Evolutionary conservation across 1,284 basidiomycete species (phyloP).

Genomic region (Serendipita sp.): DNA sequence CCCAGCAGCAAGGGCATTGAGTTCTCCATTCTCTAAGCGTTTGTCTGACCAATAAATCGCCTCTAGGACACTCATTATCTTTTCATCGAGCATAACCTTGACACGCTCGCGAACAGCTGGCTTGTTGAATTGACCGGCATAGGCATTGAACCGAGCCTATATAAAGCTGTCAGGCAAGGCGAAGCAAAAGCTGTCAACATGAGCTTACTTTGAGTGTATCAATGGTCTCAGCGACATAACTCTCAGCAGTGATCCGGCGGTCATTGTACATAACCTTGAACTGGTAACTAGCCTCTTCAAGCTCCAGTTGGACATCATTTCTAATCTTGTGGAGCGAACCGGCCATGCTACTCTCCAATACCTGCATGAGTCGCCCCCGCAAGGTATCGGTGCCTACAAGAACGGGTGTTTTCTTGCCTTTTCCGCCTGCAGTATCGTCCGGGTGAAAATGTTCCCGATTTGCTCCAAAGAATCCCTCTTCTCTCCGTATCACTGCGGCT

Average conservation of each 20-base stretch:
- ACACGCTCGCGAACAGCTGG: constrained; percentile 79
- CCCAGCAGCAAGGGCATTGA: constrained; percentile 48
- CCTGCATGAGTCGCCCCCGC: constrained; percentile 82
- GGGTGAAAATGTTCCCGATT: constrained; percentile 55
- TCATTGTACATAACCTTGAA: constrained; percentile 99
- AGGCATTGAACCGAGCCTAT: constrained; percentile 67
- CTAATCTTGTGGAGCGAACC: constrained; percentile 89
- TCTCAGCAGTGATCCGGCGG: constrained; percentile 84
- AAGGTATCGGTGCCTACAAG: constrained; percentile 88
- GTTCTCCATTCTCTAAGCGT: constrained; percentile 48
- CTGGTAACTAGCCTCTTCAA: constrained; percentile 94
- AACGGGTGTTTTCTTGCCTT: constrained; percentile 31
- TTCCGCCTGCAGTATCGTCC: constrained; percentile 12
- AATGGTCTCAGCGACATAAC: constrained; percentile 94
- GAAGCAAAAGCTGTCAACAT: background rate
- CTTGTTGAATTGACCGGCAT: constrained; percentile 75
- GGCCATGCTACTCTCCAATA: constrained; percentile 94
- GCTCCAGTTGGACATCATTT: constrained; percentile 90
- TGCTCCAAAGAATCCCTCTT: constrained; percentile 68
- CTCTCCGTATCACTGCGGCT: constrained; percentile 49
- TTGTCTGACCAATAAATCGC: constrained; percentile 95
- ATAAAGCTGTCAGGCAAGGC: background rate
- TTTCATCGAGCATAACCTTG: constrained; percentile 86
- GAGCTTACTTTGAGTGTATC: constrained; percentile 63
- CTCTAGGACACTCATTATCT: constrained; percentile 92